Base-by-base conservation (phyloP, 345 rosid species). In the Orychophragmus violaceus region DNA sequence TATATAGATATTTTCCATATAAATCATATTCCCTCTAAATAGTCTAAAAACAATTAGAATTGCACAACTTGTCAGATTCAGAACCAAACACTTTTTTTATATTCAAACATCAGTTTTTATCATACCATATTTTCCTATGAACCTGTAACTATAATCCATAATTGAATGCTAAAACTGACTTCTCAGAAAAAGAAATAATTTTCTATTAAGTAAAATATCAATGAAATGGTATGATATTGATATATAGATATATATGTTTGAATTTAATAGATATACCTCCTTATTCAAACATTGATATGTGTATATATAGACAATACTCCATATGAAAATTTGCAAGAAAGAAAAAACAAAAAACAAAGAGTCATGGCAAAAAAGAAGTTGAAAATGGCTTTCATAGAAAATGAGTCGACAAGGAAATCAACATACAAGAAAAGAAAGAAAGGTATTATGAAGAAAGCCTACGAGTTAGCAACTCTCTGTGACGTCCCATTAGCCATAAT, bases 361-460 rank as follows among this genome's bases (percentile, higher is more conserved):
- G 18, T 16, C 66, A 82, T 86, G 91, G 73, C 88, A 0, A 86
- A 88, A 70, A 66, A 65, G 69, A 88, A 80, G 72, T 84, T 86
- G 75, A 83, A 80, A 49, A 64, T 88, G 29, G 62, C 77, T 2
- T 81, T 35, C 57, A 83, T 88, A 5, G 14, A 57, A 27, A 80
- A 79, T 13, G 88, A 86, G 19, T 22, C 83, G 1, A 54, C 81
- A 21, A 82, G 90, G 42, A 86, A 75, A 51, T 80, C 83, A 30
- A 83, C 92, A 2, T 83, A 39, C 74, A 88, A 79, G 82, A 88
- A 86, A 62, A 77, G 96, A 64, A 82, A 83, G 70, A 81, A 62
- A 54, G 96, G 92, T 0, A 1, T 88, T 22, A 17, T 86, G 74
- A 88, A 86, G 79, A 88, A 88, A 73, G 85, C 83, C 45, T 63